phyloP scores from a whole-genome alignment of 192 early-diverging fungal species.

The Backusella parvicylindrica region DNA sequence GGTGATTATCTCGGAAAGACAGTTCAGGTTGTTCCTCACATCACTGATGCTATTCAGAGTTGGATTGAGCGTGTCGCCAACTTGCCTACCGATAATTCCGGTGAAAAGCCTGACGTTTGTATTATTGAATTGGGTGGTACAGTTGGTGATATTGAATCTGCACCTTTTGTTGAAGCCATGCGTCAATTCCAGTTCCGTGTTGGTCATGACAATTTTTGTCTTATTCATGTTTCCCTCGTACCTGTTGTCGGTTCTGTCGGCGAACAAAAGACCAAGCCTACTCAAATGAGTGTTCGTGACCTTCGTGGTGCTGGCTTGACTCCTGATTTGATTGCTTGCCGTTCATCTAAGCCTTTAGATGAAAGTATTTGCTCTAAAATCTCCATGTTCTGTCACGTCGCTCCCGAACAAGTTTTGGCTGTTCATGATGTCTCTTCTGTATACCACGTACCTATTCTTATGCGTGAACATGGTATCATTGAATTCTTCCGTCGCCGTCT shows the following conservation, averaged over 20 bases:
- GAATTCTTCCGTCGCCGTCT: conserved; percentile 79
- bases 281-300: conserved; percentile 91
- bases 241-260: conserved; percentile 96
- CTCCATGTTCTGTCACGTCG: conserved; percentile 98
- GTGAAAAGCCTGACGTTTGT: conserved; percentile 88
- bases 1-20: conserved; percentile 99
- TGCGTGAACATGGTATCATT: conserved; percentile 83
- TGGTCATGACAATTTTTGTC: conserved; percentile 94
- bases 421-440: conserved; percentile 96
- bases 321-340: conserved; percentile 96
- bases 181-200: conserved; percentile 99
- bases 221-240: conserved; percentile 96
- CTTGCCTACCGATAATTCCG: conserved; percentile 80
- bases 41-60: conserved; percentile 96
- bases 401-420: conserved; percentile 86
- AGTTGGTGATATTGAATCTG: conserved; percentile 98
- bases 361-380: conserved; percentile 86
- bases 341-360: conserved; percentile 80
- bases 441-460: conserved; percentile 93
- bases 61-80: conserved; percentile 94
- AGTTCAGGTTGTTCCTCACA: conserved; percentile 97
- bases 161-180: conserved; percentile 98
- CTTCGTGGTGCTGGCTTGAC: conserved; percentile 90
- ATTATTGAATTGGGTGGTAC: conserved; percentile 98
- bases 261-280: conserved; percentile 99